A percentile compares a stretch with the other conserved stretches of the same genome.
Conservation (phyloP, 2,329 filamentous ascomycete species). For the Penicillium sp. region DNA sequence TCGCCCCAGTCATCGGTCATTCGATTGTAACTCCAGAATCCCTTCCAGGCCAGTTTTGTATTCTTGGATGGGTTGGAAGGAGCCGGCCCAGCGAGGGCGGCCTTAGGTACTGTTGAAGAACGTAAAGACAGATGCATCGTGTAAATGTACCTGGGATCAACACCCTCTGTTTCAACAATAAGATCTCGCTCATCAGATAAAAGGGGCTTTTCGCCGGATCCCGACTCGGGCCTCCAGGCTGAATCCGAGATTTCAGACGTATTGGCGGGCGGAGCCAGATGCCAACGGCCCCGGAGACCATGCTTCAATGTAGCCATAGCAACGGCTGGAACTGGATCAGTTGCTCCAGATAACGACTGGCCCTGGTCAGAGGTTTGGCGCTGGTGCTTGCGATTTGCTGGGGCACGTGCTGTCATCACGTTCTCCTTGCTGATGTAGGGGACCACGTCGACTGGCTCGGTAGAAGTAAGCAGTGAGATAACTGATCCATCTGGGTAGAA, state of each 20-base stretch:
- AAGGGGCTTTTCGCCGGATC: constrained; percentile 19
- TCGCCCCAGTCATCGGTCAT: constrained; percentile 88
- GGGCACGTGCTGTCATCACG: constrained; percentile 47
- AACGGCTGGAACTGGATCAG: constrained; percentile 38
- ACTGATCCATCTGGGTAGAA: constrained; percentile 89
- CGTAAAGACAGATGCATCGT: constrained; percentile 75
- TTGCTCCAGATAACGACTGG: constrained; percentile 25
- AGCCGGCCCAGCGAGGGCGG: constrained; percentile 43
- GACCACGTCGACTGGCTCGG: constrained; percentile 84
- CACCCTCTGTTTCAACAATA: constrained; percentile 83
- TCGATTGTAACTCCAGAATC: constrained; percentile 88
- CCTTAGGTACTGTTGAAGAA: constrained; percentile 54
- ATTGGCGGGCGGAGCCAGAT: constrained; percentile 56
- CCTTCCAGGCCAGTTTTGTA: constrained; percentile 85
- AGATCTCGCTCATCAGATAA: constrained; percentile 58
- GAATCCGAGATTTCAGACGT: constrained; percentile 20
- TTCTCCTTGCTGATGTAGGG: constrained; percentile 76
- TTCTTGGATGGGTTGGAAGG: constrained; percentile 61
- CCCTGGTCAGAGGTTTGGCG: constrained; percentile 46
- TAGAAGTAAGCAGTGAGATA: constrained; percentile 77
- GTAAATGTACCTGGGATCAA: constrained; percentile 77
- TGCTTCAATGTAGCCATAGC: constrained; percentile 65
- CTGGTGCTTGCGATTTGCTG: constrained; percentile 37
- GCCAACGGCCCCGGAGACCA: constrained; percentile 68
- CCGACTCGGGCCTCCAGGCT: constrained; percentile 38